A percentile compares a stretch with the other conserved stretches of the same genome.
phyloP scores from a whole-genome alignment of 352 stramenopile species.

The Pythium phragmitis region DNA sequence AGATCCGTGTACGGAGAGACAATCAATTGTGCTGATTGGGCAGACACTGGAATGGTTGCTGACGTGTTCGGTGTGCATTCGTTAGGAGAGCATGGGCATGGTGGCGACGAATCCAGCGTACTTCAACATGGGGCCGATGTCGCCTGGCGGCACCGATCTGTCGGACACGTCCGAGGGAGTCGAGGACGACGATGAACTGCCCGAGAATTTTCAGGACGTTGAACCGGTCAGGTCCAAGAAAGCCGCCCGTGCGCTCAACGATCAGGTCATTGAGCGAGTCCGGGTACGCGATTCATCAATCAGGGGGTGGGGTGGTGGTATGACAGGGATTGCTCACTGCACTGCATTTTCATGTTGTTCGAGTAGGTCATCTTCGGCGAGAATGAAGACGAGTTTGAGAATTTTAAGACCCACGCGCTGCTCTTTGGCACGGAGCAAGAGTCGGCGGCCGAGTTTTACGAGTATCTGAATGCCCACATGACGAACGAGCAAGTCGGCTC shows the following conservation, averaged over 20 bases:
- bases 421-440: slow-evolving; percentile 74
- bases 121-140: slow-evolving; percentile 36
- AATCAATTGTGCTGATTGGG: neutral
- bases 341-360: neutral
- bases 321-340: neutral
- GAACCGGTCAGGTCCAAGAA: slow-evolving; percentile 75
- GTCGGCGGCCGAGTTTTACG: slow-evolving; percentile 60
- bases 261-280: slow-evolving; percentile 71
- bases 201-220: slow-evolving; percentile 65
- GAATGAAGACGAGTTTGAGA: slow-evolving; percentile 67
- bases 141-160: slow-evolving; percentile 17
- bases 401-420: slow-evolving; percentile 76
- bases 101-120: slow-evolving; percentile 40
- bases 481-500: slow-evolving; percentile 47
- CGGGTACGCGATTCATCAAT: slow-evolving; percentile 23
- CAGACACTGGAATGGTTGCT: neutral
- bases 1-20: slow-evolving; percentile 38
- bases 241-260: slow-evolving; percentile 69
- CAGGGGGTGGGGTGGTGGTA: neutral
- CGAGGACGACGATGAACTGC: slow-evolving; percentile 45
- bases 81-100: slow-evolving; percentile 51
- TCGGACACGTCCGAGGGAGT: slow-evolving; percentile 52
- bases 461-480: slow-evolving; percentile 61
- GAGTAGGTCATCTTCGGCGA: slow-evolving; percentile 33
- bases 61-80: neutral